Evolutionary conservation across 805 yeast species (phyloP).

Genomic region (Debaryomyces prosopidis): DNA sequence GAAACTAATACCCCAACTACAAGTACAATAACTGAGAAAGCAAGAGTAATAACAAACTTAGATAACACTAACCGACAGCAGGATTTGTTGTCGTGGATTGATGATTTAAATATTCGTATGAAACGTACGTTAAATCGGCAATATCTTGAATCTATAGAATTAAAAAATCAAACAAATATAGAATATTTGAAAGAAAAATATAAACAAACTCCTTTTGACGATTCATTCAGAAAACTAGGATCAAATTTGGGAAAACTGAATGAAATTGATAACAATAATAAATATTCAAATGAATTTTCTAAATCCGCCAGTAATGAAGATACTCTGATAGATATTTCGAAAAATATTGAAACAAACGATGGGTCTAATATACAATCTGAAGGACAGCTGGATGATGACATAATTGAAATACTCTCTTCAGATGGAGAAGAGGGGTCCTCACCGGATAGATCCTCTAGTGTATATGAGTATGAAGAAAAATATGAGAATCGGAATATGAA

Average conservation of each 20-base stretch:
- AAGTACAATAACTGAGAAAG: background rate
- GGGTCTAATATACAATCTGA: constrained; percentile 18
- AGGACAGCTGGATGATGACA: constrained; percentile 51
- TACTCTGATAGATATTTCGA: constrained; percentile 6
- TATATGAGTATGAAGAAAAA: constrained; percentile 38
- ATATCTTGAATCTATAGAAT: constrained; percentile 12
- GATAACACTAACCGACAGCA: constrained; percentile 4
- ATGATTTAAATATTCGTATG: constrained; percentile 22
- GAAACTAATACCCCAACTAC: background rate
- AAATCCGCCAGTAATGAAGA: constrained; percentile 3
- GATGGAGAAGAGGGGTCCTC: constrained; percentile 17
- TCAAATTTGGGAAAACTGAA: constrained; percentile 4
- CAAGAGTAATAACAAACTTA: background rate
- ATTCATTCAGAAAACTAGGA: constrained; percentile 24
- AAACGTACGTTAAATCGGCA: constrained; percentile 18
- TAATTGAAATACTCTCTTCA: constrained; percentile 25
- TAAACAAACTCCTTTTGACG: constrained; percentile 21
- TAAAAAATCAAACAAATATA: constrained; percentile 11
- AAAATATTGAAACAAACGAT: background rate
- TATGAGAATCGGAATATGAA: constrained; percentile 37
- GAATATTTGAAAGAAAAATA: constrained; percentile 24
- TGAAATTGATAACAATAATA: constrained; percentile 1
- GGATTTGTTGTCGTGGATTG: constrained; percentile 33
- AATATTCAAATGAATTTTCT: background rate
- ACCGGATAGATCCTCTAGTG: constrained; percentile 23